Base-by-base conservation (phyloP, 2,329 filamentous ascomycete genomes). In the Chaetomium sp. region DNA sequence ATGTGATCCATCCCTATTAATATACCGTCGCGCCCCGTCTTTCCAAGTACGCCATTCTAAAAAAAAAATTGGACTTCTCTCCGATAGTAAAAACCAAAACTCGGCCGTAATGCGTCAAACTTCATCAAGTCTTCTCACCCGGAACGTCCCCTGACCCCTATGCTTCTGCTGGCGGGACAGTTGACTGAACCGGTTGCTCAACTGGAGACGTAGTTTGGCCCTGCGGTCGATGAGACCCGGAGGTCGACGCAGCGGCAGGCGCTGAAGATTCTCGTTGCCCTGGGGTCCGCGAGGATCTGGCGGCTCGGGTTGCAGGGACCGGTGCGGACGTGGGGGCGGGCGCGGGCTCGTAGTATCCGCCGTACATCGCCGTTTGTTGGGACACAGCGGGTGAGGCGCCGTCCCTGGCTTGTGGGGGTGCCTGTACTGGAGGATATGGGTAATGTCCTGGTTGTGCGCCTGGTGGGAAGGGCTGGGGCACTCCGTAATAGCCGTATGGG, bases 281-380 rank as follows among this genome's bases (percentile, higher is more conserved):
- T 14, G 52, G 49, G 33, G 33, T 33, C 35, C 40, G 50, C 37
- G 51, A 36, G 9, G 49, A 27, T n/a, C 38, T 47, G 33, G 40
- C 40, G 40, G 40, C 40, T 27, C 27, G 37, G 27, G 32, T 27
- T 41, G 40, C 33, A 12, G 6, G 6, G 19, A 37, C 10, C 1
- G 52, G 33, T 19, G 37, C 37, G 1, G 34, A n/a, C 3, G 38
- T 41, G 1, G 59, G 59, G 6, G 53, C 47, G 1, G 52, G 54
- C 7, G 46, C 44, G 8, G 60, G 60, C 19, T 54, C 59, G 37
- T 62, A 62, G 57, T 58, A 62, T 1, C 60, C 60, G 4, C 41
- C 56, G 40, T 61, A 62, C 47, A 53, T 5, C 4, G 40, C 45
- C 0, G 44, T 47, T 33, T 42, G 52, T 6, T 51, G 48, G 12